Conservation (phyloP, 345 rosid genomes). For the Adansonia digitata region DNA sequence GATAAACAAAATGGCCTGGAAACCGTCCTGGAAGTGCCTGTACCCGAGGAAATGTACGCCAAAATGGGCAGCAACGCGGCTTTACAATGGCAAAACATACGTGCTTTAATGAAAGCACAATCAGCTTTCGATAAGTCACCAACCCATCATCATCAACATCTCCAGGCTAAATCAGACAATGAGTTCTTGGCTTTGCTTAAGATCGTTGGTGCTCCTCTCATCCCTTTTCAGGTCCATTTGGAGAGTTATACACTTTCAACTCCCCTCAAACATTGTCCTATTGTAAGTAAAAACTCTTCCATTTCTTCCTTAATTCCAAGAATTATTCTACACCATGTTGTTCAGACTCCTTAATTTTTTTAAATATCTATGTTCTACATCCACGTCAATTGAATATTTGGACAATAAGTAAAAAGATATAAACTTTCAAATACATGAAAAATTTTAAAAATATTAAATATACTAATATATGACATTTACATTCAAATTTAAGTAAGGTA, state of each 20-base stretch:
- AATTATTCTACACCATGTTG: no score
- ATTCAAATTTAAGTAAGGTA: no score
- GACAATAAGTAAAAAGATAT: no score
- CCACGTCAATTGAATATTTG: no score
- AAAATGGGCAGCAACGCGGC: conserved; percentile 52
- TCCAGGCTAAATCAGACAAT: conserved; percentile 65
- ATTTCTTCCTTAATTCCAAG: not conserved
- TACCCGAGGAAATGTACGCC: conserved; percentile 69
- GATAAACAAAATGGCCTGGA: conserved; percentile 54
- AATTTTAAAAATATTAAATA: no score
- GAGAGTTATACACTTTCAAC: conserved; percentile 8
- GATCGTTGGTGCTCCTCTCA: conserved; percentile 85
- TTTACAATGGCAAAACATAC: conserved; percentile 73
- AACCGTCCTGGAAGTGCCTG: conserved; percentile 67
- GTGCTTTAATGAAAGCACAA: conserved; percentile 62
- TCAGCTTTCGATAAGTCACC: conserved; percentile 20
- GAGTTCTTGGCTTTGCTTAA: conserved; percentile 93
- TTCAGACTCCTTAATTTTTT: no score
- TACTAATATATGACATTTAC: no score
- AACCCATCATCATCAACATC: conserved; percentile 20
- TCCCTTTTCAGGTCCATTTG: conserved; percentile 66
- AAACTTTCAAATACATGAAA: no score
- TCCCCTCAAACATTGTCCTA: conserved; percentile 45
- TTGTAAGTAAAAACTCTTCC: conserved; percentile 40
- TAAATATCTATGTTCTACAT: no score